Base-by-base conservation (phyloP, 2,329 filamentous ascomycete species). In the Penicillium sp. region DNA sequence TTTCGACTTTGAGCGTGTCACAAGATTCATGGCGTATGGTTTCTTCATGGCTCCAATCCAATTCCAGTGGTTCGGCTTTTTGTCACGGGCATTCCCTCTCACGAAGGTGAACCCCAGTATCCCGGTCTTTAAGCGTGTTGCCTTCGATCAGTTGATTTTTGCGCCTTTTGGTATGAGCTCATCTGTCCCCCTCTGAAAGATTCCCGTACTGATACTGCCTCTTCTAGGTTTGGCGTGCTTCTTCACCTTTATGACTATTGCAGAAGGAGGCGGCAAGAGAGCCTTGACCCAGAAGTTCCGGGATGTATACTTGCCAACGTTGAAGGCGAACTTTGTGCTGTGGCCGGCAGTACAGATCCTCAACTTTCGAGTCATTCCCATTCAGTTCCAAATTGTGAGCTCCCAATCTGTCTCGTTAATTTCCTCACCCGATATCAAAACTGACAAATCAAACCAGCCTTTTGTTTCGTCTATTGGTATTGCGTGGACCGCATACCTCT, bases 391-490 rank as follows among this genome's bases (percentile, higher is more conserved):
- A 78, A 90, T 99, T 78, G 93, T 97, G 80, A 83, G 92, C 85
- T 51, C 33, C 14, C 19, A 1, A 3, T 2, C 19, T n/a, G 19
- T 4, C n/a, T 22, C 13, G 4, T 16, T 37, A 19, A 56, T 6
- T n/a, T 22, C n/a, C 4, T 16, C 37, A 19, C 55, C 67, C 52
- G 14, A 14, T 35, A 10, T 6, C 13, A 22, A 19, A 37, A 48
- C 60, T 69, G 30, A 69, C 37, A 43, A 1, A 22, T 45, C 5
- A 37, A 38, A 48, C 46, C 71, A 97, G 93, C 94, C 94, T 0
- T 98, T 99, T 74, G 94, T 97, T 8, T 97, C 94, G 16, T 96
- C 92, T 8, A 80, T 99, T 58, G 94, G 94, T 83, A 98, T 98
- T 71, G 93, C 93, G 37, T 98, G 94, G 95, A 98, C 95, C 11